Percentiles rank a stretch among this genome's conserved stretches.
Conservation (phyloP, 805 yeast species). For the Dipodascus albidus region DNA sequence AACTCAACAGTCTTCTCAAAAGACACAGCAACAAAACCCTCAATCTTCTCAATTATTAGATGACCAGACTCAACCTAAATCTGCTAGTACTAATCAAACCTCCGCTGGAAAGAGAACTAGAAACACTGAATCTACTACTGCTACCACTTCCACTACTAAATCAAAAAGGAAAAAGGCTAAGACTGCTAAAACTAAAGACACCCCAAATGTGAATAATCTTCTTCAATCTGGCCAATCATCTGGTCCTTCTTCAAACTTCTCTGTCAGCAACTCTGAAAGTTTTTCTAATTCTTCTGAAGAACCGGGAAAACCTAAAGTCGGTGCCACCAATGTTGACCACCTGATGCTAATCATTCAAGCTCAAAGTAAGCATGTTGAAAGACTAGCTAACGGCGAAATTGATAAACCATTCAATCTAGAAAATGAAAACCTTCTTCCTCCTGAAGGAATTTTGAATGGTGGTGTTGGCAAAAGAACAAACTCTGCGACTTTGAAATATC, state of each 20-base stretch:
- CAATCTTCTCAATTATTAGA: not conserved
- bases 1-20: not conserved
- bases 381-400: constrained; percentile 60
- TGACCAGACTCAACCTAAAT: not conserved
- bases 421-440: constrained; percentile 11
- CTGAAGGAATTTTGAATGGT: constrained; percentile 50
- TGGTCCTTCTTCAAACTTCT: not conserved
- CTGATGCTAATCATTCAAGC: constrained; percentile 88
- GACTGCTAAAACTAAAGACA: not conserved
- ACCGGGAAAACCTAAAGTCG: constrained; percentile 44
- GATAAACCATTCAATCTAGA: constrained; percentile 30
- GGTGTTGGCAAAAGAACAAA: constrained; percentile 59
- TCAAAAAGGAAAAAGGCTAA: not conserved
- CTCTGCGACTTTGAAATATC: constrained; percentile 15
- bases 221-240: not conserved
- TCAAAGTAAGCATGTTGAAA: constrained; percentile 51
- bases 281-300: not conserved
- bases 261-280: not conserved
- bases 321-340: constrained; percentile 85
- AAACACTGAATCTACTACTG: not conserved
- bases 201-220: not conserved
- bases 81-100: not conserved
- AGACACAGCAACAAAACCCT: not conserved
- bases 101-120: not conserved
- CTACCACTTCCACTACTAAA: not conserved